Base-by-base conservation (phyloP, 495 filamentous ascomycete genomes). In the Aspergillus egyptiacus region DNA sequence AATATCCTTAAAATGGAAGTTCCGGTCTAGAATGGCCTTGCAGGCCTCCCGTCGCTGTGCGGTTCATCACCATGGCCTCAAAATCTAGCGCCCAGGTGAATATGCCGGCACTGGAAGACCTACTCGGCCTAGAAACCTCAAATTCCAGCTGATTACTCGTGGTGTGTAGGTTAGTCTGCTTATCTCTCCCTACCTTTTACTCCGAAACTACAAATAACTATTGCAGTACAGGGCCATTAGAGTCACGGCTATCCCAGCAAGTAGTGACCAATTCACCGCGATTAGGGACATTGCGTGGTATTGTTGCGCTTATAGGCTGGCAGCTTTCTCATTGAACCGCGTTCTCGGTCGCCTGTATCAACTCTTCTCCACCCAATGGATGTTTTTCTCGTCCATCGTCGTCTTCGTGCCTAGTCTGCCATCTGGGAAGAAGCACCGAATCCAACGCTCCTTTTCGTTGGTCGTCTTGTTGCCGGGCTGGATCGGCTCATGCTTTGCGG, bases 81-180 rank as follows among this genome's bases (percentile, higher is more conserved):
- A 44, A 33, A 48, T 34, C 46, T 41, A 25, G 24, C 46, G 22
- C 10, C 22, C 33, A 2, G 28, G 17, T 46, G 57, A 71, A 32
- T 65, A 71, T 52, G 60, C 47, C 58, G 66, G 69, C 56, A 57
- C 65, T n/a, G 68, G 49, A 54, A 40, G 43, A 71, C 68, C 28
- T 67, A 58, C 55, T n/a, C 58, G 66, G 51, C 64, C 67, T 28
- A 63, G 54, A 38, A 60, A 62, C 7, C 50, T 57, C 28, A 67
- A 63, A 50, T 64, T 72, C 55, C 58, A 45, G 54, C 17, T 23
- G 7, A 54, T 61, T n/a, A 64, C 70, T 32, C 33, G 66, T 32
- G 51, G 56, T 31, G 52, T 69, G 46, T 63, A 72, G 41, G 64
- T 70, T 50, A 48, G 44, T 20, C 8, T 46, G 35, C 23, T 32